A percentile compares a stretch with the other conserved stretches of the same genome.
Evolutionary conservation across 495 filamentous ascomycete species (phyloP).

Genomic region (Aspergillus taichungensis): DNA sequence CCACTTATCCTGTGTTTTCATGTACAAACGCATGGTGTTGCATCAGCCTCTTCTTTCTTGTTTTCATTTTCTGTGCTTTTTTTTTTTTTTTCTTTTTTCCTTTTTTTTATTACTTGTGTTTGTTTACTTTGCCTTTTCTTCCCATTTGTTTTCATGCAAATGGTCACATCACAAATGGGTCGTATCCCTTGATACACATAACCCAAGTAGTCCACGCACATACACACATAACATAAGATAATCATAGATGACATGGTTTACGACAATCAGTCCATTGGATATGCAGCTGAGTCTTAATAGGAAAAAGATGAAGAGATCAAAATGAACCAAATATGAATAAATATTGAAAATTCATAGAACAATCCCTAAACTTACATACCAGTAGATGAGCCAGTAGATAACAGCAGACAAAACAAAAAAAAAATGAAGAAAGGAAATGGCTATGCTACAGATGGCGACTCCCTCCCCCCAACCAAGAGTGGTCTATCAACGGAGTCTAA

Average conservation of each 20-base stretch:
- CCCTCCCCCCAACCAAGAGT: conserved; percentile 4
- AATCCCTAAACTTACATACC: conserved; percentile 19
- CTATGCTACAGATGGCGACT: conserved; percentile 32
- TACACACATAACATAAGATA: no score
- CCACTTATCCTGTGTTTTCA: no score
- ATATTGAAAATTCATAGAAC: conserved; percentile 4
- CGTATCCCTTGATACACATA: no score
- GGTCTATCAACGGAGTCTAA: no score
- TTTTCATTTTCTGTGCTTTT: conserved; percentile 4
- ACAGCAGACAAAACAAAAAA: conserved; percentile 5
- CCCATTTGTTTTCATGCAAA: not conserved
- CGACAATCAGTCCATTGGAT: no score
- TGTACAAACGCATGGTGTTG: not conserved
- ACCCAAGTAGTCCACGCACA: no score
- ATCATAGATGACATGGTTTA: no score
- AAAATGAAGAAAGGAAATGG: conserved; percentile 22
- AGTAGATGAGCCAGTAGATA: no score
- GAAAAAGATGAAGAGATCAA: not conserved
- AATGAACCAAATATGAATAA: conserved; percentile 1
- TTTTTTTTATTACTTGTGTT: not conserved
- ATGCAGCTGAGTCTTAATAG: not conserved
- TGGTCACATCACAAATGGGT: no score
- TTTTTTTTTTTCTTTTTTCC: not conserved
- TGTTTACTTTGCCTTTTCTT: not conserved
- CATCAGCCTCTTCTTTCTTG: not conserved